A percentile compares a stretch with the other conserved stretches of the same genome.
Conservation (phyloP, 306 rosid species). For the Vicia villosa region DNA sequence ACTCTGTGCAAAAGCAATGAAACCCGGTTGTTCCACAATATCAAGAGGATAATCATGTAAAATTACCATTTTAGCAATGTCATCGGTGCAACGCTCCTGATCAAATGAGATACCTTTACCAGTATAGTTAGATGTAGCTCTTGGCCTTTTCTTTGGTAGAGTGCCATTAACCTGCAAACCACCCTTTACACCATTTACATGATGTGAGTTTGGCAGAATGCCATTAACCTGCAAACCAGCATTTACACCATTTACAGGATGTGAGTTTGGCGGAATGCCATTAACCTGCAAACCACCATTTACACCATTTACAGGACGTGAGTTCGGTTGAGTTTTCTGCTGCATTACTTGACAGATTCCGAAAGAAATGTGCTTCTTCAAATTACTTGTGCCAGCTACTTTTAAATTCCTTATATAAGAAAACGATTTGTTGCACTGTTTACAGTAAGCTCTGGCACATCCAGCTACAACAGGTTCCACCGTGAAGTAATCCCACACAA, state of each 20-base stretch:
- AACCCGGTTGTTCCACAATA: slow-evolving; percentile 78
- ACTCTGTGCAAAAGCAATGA: slow-evolving; percentile 57
- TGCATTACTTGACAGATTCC: slow-evolving; percentile 76
- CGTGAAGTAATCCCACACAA: slow-evolving; percentile 89
- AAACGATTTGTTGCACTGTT: slow-evolving; percentile 77
- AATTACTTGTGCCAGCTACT: slow-evolving; percentile 86
- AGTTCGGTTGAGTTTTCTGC: slow-evolving; percentile 52
- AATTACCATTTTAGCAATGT: slow-evolving; percentile 78
- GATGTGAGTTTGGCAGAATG: slow-evolving; percentile 47
- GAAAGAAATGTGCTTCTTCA: slow-evolving; percentile 73
- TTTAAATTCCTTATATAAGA: slow-evolving; percentile 78
- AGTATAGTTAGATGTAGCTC: slow-evolving; percentile 45
- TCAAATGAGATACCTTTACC: slow-evolving; percentile 56
- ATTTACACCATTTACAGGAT: slow-evolving; percentile 21
- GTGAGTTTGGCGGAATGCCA: slow-evolving; percentile 48
- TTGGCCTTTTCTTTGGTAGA: slow-evolving; percentile 57
- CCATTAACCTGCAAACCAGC: slow-evolving; percentile 37
- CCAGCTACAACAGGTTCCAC: slow-evolving; percentile 66
- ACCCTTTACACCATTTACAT: slow-evolving; percentile 32
- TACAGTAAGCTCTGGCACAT: slow-evolving; percentile 68
- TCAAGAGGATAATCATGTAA: slow-evolving; percentile 89
- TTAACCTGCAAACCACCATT: slow-evolving; percentile 34
- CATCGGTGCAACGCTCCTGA: slow-evolving; percentile 64
- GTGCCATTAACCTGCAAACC: slow-evolving; percentile 42
- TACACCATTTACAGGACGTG: slow-evolving; percentile 30